Percentiles rank a stretch among this genome's conserved stretches.
These are phyloP conservation scores for Claviceps monticola DNA, from an alignment of 2,329 filamentous ascomycete genomes.

Conservation along the genomic window DNA sequence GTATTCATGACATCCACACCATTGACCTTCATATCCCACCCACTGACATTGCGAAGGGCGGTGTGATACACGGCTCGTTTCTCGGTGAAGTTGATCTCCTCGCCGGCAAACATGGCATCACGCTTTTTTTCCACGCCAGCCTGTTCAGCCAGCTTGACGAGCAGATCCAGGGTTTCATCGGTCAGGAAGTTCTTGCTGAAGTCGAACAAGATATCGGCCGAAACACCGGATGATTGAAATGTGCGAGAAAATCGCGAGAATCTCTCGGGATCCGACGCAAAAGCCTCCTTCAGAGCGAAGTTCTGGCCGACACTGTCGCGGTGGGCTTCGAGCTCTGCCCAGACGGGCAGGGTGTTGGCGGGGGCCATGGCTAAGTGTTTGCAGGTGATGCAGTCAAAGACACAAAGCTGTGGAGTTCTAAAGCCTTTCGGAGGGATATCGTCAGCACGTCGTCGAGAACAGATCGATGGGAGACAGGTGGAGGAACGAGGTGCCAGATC, in stretches of 20 bases:
- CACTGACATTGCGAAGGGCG: slow-evolving; percentile 79
- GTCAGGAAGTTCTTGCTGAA: slow-evolving; percentile 98
- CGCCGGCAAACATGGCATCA: slow-evolving; percentile 92
- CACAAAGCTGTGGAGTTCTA: background rate
- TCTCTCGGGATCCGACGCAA: slow-evolving; percentile 73
- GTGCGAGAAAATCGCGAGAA: slow-evolving; percentile 83
- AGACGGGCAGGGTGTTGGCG: slow-evolving; percentile 72
- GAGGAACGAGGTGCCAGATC: background rate
- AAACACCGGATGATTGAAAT: slow-evolving; percentile 68
- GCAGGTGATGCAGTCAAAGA: background rate
- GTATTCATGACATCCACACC: slow-evolving; percentile 86
- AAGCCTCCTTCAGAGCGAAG: slow-evolving; percentile 87
- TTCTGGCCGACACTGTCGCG: slow-evolving; percentile 75
- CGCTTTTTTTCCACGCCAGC: slow-evolving; percentile 84
- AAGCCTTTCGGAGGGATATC: background rate
- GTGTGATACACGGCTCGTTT: slow-evolving; percentile 90
- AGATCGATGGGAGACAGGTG: background rate
- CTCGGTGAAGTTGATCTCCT: slow-evolving; percentile 99
- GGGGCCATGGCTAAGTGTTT: slow-evolving; percentile 49
- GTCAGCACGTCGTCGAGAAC: background rate
- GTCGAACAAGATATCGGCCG: slow-evolving; percentile 89
- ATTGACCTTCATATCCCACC: slow-evolving; percentile 71
- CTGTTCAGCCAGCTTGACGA: slow-evolving; percentile 84
- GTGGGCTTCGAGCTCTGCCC: slow-evolving; percentile 83
- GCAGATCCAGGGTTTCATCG: slow-evolving; percentile 75